Percentiles rank a stretch among this genome's conserved stretches.
Conservation (phyloP, 805 yeast species). For the Diddensiella santjacobensis region DNA sequence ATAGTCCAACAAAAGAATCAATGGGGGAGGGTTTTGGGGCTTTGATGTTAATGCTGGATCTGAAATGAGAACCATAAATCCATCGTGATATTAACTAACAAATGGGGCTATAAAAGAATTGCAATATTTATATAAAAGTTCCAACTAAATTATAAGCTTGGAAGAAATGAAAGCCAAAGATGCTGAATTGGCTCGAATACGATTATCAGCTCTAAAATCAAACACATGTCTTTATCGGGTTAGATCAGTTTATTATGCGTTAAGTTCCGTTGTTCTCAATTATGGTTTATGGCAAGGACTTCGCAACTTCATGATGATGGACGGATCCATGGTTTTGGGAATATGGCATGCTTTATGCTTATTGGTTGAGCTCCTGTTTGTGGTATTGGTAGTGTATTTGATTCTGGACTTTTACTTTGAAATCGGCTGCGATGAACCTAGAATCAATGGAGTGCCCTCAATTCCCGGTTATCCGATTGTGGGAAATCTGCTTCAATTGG, state of each 20-base stretch:
- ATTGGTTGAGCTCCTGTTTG: not conserved
- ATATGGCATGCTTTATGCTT: not conserved
- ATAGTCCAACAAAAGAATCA: too few species aligned
- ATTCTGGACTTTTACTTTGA: constrained; percentile 15
- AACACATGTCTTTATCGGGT: constrained; percentile 2
- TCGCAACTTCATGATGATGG: not conserved
- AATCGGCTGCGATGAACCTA: constrained; percentile 16
- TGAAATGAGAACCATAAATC: too few species aligned
- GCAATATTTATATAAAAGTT: too few species aligned
- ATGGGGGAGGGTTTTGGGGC: too few species aligned
- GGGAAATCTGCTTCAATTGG: constrained; percentile 47
- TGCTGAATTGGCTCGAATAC: not conserved
- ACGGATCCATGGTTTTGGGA: not conserved
- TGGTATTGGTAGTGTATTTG: constrained; percentile 1
- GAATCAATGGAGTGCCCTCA: constrained; percentile 35
- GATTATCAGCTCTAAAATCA: not conserved
- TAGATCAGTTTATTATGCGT: not conserved
- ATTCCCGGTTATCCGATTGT: constrained; percentile 49
- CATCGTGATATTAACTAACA: too few species aligned
- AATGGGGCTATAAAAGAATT: too few species aligned
- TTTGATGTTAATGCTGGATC: too few species aligned
- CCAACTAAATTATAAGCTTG: too few species aligned
- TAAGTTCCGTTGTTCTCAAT: not conserved
- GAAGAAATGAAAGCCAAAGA: not conserved
- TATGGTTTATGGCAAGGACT: not conserved